phyloP scores from a whole-genome alignment of 2,329 filamentous ascomycete genomes.

The Fusarium chaquense region DNA sequence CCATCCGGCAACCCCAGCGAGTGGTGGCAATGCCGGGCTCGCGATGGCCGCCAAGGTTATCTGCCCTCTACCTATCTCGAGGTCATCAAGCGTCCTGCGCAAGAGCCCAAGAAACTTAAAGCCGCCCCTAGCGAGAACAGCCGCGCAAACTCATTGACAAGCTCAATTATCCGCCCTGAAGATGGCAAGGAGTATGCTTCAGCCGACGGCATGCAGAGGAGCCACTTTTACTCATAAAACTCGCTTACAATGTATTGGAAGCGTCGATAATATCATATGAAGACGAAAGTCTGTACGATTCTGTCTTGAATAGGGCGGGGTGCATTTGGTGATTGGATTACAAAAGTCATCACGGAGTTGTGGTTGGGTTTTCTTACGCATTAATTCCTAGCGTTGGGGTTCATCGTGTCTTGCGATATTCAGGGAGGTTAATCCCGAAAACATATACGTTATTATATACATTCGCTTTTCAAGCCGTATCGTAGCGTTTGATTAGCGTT shows the following conservation, averaged over 20 bases:
- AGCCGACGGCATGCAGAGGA: constrained; percentile 68
- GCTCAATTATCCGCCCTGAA: constrained; percentile 53
- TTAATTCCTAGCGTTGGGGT: constrained; percentile 45
- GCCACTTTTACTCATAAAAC: constrained; percentile 67
- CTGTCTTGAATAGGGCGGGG: constrained; percentile 29
- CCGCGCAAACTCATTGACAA: constrained; percentile 64
- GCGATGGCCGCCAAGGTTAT: constrained; percentile 92
- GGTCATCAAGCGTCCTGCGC: constrained; percentile 69
- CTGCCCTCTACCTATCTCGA: constrained; percentile 92
- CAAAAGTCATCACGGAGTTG: constrained; percentile 47
- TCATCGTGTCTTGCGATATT: constrained; percentile 32
- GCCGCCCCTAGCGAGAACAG: constrained; percentile 61
- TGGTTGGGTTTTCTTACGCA: constrained; percentile 38
- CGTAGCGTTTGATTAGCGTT: neutral
- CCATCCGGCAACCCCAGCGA: constrained; percentile 92
- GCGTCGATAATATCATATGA: constrained; percentile 15
- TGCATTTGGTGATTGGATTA: constrained; percentile 45
- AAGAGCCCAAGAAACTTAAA: constrained; percentile 65
- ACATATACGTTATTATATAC: constrained; percentile 22
- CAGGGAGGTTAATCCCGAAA: constrained; percentile 11
- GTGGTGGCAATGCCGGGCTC: constrained; percentile 95
- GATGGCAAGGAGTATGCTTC: constrained; percentile 65
- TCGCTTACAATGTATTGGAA: neutral
- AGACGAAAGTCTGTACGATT: constrained; percentile 39
- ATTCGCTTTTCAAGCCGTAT: constrained; percentile 24